Conservation (phyloP, 2,329 filamentous ascomycete species). For the Neoscytalidium dimidiatum region DNA sequence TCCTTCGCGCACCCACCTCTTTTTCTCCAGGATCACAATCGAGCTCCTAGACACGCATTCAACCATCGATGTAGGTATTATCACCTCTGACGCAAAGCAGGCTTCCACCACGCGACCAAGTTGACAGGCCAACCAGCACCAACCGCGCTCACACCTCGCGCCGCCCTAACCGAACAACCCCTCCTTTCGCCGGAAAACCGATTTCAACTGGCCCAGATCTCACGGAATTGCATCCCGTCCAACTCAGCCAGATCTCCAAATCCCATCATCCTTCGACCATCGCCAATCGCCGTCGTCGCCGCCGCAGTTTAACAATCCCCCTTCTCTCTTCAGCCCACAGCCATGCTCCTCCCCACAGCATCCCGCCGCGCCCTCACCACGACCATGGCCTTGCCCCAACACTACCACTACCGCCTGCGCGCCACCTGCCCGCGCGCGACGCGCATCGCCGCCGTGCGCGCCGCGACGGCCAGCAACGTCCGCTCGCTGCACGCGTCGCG, state of each 20-base stretch:
- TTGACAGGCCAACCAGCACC: neutral
- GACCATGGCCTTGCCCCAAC: neutral
- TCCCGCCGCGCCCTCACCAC: neutral
- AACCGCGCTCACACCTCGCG: neutral
- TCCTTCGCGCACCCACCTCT: neutral
- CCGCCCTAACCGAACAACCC: neutral
- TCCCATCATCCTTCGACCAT: neutral
- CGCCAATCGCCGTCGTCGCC: neutral
- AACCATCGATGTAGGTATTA: neutral
- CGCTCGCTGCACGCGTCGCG: neutral
- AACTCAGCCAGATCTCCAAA: neutral
- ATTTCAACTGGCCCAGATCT: neutral
- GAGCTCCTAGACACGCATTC: neutral
- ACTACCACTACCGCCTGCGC: slow-evolving; percentile 3
- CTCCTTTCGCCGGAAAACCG: neutral
- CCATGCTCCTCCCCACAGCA: neutral
- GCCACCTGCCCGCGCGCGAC: slow-evolving; percentile 13
- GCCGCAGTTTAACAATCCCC: too few species aligned
- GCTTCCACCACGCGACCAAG: neutral
- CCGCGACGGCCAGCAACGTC: neutral
- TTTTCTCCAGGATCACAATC: neutral
- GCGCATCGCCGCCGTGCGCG: slow-evolving; percentile 2
- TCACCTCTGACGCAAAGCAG: neutral
- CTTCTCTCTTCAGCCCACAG: neutral
- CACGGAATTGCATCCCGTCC: neutral